These are phyloP conservation scores for Aspergillus aculeatinus DNA, from an alignment of 2,329 filamentous ascomycete species.

Conservation along the genomic window DNA sequence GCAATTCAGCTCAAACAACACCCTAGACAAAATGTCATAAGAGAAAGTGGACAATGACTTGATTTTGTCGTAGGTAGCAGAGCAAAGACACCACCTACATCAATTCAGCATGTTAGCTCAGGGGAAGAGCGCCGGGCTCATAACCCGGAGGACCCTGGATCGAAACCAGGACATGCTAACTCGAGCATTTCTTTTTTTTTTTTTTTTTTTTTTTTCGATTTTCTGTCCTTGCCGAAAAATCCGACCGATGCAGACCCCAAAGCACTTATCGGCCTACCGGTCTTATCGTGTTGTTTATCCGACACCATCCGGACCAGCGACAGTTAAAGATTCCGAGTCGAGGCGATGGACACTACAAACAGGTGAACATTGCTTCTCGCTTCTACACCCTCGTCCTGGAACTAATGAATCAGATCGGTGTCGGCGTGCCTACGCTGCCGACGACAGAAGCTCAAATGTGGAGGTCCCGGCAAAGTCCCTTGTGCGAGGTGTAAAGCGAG, in stretches of 20 bases:
- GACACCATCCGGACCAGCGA: no score
- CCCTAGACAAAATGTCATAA: no score
- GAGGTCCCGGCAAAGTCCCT: neutral
- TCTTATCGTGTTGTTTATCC: no score
- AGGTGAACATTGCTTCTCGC: no score
- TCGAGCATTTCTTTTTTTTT: neutral
- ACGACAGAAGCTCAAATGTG: slow-evolving; percentile 2
- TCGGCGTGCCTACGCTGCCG: slow-evolving; percentile 2
- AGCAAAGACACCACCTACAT: neutral
- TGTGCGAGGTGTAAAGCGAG: slow-evolving; percentile 2
- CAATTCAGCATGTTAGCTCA: slow-evolving; percentile 41
- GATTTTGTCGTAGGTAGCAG: no score
- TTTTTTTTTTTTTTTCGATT: neutral
- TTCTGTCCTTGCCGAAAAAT: no score
- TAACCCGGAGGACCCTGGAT: slow-evolving; percentile 46
- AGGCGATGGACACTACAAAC: no score
- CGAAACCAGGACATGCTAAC: slow-evolving; percentile 28
- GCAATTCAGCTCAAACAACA: no score
- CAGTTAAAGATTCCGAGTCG: no score
- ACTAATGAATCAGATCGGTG: neutral
- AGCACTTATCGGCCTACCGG: no score
- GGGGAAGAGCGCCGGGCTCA: slow-evolving; percentile 49
- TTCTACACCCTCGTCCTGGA: no score
- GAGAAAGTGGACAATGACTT: no score
- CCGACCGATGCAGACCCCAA: neutral